A percentile compares a stretch with the other conserved stretches of the same genome.
Conservation (phyloP, 495 filamentous ascomycete genomes). For the Xylaria telfairii region DNA sequence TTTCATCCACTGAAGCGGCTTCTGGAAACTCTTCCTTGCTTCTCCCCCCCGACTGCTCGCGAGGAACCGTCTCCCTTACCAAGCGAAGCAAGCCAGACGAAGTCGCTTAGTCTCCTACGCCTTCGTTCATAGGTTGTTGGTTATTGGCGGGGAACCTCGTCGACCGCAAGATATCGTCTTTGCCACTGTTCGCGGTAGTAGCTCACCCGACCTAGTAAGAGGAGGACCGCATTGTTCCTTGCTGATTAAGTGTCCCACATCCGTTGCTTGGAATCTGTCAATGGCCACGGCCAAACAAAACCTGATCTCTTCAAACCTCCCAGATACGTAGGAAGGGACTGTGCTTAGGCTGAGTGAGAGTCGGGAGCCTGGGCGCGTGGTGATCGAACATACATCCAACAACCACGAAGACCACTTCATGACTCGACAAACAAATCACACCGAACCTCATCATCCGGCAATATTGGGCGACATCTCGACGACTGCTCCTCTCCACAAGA, state of each 20-base stretch:
- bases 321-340: conserved; percentile 11
- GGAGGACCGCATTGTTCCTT: not conserved
- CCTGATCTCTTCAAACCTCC: conserved; percentile 16
- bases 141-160: conserved; percentile 17
- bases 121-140: not conserved
- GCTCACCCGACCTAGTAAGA: not conserved
- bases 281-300: conserved; percentile 28
- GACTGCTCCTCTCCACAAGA: conserved; percentile 32
- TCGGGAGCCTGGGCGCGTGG: conserved; percentile 34
- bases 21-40: not conserved
- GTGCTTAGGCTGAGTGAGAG: conserved; percentile 27
- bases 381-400: conserved; percentile 23
- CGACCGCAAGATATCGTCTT: not conserved
- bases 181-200: not conserved
- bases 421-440: conserved; percentile 37
- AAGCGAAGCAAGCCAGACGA: not conserved
- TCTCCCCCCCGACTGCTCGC: not conserved
- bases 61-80: conserved; percentile 4
- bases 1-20: conserved; percentile 13
- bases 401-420: conserved; percentile 37
- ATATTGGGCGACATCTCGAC: conserved; percentile 30
- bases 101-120: not conserved
- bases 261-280: conserved; percentile 16
- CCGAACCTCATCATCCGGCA: conserved; percentile 34
- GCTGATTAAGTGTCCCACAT: not conserved